Percentiles rank a stretch among this genome's conserved stretches.
These are phyloP conservation scores for Colletotrichum caudatum DNA, from an alignment of 2,329 filamentous ascomycete species.

Conservation along the genomic window DNA sequence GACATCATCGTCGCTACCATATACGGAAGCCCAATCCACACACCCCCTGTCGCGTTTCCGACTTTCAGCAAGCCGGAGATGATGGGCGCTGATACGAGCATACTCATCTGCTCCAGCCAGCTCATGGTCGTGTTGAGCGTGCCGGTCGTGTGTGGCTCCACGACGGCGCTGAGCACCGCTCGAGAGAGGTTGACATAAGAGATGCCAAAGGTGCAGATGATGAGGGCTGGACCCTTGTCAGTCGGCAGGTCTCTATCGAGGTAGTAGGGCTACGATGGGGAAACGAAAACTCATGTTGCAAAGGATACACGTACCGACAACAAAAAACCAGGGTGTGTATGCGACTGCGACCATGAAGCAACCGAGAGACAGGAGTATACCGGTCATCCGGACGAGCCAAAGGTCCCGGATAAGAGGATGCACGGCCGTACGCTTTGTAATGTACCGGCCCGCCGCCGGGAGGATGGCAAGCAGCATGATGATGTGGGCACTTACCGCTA, in stretches of 20 bases:
- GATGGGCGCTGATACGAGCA: constrained; percentile 59
- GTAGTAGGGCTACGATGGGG: neutral
- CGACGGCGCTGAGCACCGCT: constrained; percentile 64
- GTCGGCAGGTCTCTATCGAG: neutral
- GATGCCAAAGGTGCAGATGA: constrained; percentile 59
- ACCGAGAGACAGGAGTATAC: constrained; percentile 49
- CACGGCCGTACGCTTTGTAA: constrained; percentile 49
- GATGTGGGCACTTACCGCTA: constrained; percentile 54
- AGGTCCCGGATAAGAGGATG: constrained; percentile 55
- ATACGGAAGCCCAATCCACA: constrained; percentile 64
- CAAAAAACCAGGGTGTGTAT: constrained; percentile 50
- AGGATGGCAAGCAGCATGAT: constrained; percentile 55
- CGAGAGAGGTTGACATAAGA: constrained; percentile 59
- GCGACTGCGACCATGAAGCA: constrained; percentile 55
- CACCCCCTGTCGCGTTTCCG: constrained; percentile 60
- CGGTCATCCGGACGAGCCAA: constrained; percentile 53
- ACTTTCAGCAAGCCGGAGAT: constrained; percentile 60
- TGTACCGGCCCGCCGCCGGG: constrained; percentile 50
- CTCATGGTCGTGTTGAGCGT: constrained; percentile 65
- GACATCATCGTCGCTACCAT: constrained; percentile 53
- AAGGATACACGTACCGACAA: constrained; percentile 37
- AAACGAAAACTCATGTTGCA: neutral
- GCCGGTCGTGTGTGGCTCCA: constrained; percentile 66
- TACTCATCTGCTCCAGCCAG: constrained; percentile 62
- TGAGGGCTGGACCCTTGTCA: constrained; percentile 51